These are phyloP conservation scores for Fusarium sarcochroum DNA, from an alignment of 2,329 filamentous ascomycete species.

Conservation along the genomic window DNA sequence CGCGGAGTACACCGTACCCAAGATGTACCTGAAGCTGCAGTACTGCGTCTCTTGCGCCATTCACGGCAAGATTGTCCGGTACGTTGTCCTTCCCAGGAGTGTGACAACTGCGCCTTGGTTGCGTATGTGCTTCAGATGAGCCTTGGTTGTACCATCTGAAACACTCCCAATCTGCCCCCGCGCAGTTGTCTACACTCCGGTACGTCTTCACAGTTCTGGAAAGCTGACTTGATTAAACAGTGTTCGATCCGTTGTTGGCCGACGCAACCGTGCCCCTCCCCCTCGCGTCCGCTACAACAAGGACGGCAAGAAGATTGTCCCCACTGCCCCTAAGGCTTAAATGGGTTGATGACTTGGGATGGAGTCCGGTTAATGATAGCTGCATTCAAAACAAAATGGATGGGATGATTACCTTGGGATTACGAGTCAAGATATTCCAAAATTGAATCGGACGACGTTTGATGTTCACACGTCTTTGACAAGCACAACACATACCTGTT, in stretches of 20 bases:
- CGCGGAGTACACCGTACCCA: slow-evolving; percentile 98
- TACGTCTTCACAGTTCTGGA: slow-evolving; percentile 44
- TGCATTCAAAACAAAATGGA: slow-evolving; percentile 56
- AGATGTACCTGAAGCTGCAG: slow-evolving; percentile 99
- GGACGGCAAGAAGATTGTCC: slow-evolving; percentile 99
- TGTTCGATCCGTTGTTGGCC: slow-evolving; percentile 96
- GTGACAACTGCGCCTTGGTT: slow-evolving; percentile 68
- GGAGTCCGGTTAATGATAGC: slow-evolving; percentile 57
- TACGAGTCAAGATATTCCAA: slow-evolving; percentile 51
- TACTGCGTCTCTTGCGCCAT: slow-evolving; percentile 99
- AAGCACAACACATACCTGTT: no score
- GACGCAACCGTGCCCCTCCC: slow-evolving; percentile 98
- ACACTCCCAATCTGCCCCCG: slow-evolving; percentile 49
- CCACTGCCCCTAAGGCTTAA: slow-evolving; percentile 68
- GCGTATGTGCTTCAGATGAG: slow-evolving; percentile 69
- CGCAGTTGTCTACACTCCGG: slow-evolving; percentile 30
- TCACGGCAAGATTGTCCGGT: slow-evolving; percentile 99
- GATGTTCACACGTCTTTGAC: slow-evolving; percentile 41
- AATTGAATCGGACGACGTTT: slow-evolving; percentile 49
- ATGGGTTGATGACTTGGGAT: slow-evolving; percentile 52
- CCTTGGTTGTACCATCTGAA: slow-evolving; percentile 68
- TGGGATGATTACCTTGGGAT: slow-evolving; percentile 55
- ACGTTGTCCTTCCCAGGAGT: slow-evolving; percentile 74
- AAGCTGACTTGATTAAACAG: slow-evolving; percentile 69
- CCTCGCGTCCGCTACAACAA: slow-evolving; percentile 99